Conservation (phyloP, 2,329 filamentous ascomycete species). For the Fusarium sp. region DNA sequence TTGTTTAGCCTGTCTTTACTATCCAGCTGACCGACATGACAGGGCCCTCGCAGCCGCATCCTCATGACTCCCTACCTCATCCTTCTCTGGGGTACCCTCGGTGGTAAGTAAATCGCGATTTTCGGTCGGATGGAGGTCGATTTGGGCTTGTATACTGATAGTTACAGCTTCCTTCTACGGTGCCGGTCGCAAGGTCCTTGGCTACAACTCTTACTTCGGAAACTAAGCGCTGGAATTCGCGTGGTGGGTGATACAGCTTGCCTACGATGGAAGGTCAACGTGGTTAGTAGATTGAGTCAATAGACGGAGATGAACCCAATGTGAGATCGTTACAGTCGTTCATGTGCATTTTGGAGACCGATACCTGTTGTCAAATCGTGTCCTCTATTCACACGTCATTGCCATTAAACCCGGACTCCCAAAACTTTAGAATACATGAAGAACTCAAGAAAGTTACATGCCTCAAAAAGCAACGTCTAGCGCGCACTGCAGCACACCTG, state of each 20-base stretch:
- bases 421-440: slow-evolving; percentile 46
- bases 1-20: slow-evolving; percentile 1
- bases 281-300: slow-evolving; percentile 42
- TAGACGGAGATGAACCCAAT: slow-evolving; percentile 34
- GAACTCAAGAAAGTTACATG: slow-evolving; percentile 37
- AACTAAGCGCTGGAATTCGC: slow-evolving; percentile 52
- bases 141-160: slow-evolving; percentile 20
- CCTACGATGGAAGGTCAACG: slow-evolving; percentile 24
- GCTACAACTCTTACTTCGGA: slow-evolving; percentile 82
- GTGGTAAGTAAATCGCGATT: slow-evolving; percentile 59
- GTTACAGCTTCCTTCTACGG: slow-evolving; percentile 70
- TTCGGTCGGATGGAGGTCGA: neutral
- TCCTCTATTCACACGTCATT: slow-evolving; percentile 44
- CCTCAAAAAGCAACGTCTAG: slow-evolving; percentile 30
- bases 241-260: slow-evolving; percentile 16
- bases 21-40: slow-evolving; percentile 38
- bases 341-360: neutral
- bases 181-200: slow-evolving; percentile 76
- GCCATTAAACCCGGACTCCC: slow-evolving; percentile 47
- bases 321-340: slow-evolving; percentile 27
- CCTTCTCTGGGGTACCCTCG: slow-evolving; percentile 69
- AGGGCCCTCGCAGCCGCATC: slow-evolving; percentile 72
- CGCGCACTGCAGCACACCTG: slow-evolving; percentile 37
- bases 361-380: slow-evolving; percentile 23
- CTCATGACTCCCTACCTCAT: slow-evolving; percentile 76